Evolutionary conservation across 352 stramenopile genomes (phyloP), one percentile per base, ranked within the genome.

Genomic region (Phytophthora lateralis): DNA sequence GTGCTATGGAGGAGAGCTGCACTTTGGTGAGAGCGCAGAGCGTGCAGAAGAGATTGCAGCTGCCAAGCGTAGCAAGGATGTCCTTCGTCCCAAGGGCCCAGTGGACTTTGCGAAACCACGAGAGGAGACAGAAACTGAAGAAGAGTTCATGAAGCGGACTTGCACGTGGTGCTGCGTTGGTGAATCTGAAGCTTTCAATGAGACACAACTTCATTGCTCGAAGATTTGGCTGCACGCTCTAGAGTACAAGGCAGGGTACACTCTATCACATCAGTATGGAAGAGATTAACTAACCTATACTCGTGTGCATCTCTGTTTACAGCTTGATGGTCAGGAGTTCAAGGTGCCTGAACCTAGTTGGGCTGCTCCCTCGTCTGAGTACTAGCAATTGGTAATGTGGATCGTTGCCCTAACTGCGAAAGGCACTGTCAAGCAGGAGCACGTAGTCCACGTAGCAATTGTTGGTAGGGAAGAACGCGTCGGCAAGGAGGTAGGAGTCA

Each of bases 1-100:
- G 21, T 98, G 96, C 75, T 99, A 99, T 70, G 97, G 97, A 52
- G 97, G 97, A 32, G 64, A 98, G 38, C 75, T 98, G 29, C 95
- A 96, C 72, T 98, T 86, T 80, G 91, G 83, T 24, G 93, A 91
- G 48, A 89, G 55, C 24, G 29, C 60, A 26, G 77, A 72, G 20
- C 73, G 81, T 2, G 34, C 66, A 0, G 58, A 78, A 14, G 73
- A 80, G 49, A 91, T 91, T 29, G 70, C 66, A 24, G 55, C 55
- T 49, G 78, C 81, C 1, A 82, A 80, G 44, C 65, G 56, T 17
- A 61, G 17, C 11, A 78, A 83, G 54, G 66, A 58, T 24, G 65
- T 73, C 46, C 65, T 78, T 10, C 60, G 66, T 15, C 60, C 69
- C 0, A 76, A 73, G 1, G 71, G 84, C n/a, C 50, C 55, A 14